Evolutionary conservation across 2,329 filamentous ascomycete species (phyloP).

Genomic region (Phaeosphaeriaceae sp.): DNA sequence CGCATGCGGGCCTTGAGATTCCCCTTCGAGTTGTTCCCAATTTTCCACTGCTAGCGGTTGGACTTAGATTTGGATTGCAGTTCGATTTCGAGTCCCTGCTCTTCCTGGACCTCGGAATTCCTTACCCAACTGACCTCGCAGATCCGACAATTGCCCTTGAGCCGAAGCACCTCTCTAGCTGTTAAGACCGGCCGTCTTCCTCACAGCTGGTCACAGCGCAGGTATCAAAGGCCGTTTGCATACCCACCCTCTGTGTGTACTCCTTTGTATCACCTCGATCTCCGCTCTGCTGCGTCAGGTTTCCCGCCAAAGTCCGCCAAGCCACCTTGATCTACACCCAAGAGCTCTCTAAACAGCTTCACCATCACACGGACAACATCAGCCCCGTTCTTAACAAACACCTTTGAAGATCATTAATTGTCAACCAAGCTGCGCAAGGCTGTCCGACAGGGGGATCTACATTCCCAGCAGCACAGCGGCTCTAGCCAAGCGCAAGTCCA

Average conservation of each 20-base stretch:
- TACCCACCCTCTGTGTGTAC: background rate
- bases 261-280: slow-evolving; percentile 23
- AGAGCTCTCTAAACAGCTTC: slow-evolving; percentile 28
- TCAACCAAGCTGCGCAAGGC: slow-evolving; percentile 20
- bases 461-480: slow-evolving; percentile 15
- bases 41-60: slow-evolving; percentile 20
- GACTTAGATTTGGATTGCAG: slow-evolving; percentile 17
- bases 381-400: slow-evolving; percentile 33
- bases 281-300: slow-evolving; percentile 41
- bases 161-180: slow-evolving; percentile 14
- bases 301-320: slow-evolving; percentile 23
- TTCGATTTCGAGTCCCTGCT: slow-evolving; percentile 19
- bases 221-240: slow-evolving; percentile 3
- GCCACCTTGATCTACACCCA: slow-evolving; percentile 31
- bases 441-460: slow-evolving; percentile 27
- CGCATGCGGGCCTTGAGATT: slow-evolving; percentile 21
- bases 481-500: slow-evolving; percentile 32
- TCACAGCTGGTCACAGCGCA: slow-evolving; percentile 11
- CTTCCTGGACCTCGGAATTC: slow-evolving; percentile 24
- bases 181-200: slow-evolving; percentile 15
- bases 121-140: slow-evolving; percentile 12
- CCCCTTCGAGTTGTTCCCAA: slow-evolving; percentile 22
- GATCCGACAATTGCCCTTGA: slow-evolving; percentile 19
- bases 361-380: slow-evolving; percentile 25
- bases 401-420: slow-evolving; percentile 21